Evolutionary conservation across 495 filamentous ascomycete genomes (phyloP), one percentile per base, ranked within the genome.

Genomic region (Cudoniella acicularis): DNA sequence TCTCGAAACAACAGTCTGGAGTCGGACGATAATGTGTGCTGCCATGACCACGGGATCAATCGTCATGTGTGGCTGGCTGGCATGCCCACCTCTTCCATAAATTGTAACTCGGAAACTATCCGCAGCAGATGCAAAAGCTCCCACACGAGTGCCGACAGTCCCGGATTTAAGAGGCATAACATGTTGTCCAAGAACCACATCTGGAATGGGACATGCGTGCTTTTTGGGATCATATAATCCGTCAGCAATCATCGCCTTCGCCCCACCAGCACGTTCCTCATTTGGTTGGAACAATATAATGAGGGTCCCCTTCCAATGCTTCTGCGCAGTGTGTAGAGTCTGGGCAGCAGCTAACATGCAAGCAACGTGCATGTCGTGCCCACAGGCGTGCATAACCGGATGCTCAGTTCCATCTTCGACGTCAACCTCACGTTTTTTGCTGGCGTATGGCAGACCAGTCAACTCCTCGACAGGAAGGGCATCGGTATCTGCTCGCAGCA

Each of bases 301-400:
- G 8, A 87, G 49, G 0, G 83, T 87, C 0, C 85, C 84, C 10
- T 47, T 63, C 84, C 84, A 88, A 17, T 70, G 13, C 0, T 71
- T 61, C 10, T 69, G 71, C 1, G 76, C 72, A 6, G 60, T 49
- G 22, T 67, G 54, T 16, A 87, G 66, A 0, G 80, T 68, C 30
- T 70, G 64, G 0, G 83, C 76, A 1, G 76, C 73, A 1, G 75
- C 83, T 43, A 87, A 69, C 13, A 87, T 68, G 16, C 63, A 65
- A 0, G 78, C 69, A 10, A 85, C 74, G 64, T 89, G 84, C 61
- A 82, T 78, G 60, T 89, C 86, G 57, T 89, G 85, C 0, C 85
- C 85, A 67, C 84, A 87, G 26, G 86, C 83, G 66, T 87, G 85
- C 84, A 86, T 86, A 1, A 85, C 82, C 0, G 81, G 79, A 45